These are phyloP conservation scores for Meyerozyma smithsonii DNA, from an alignment of 1,139 yeast genomes.

Conservation along the genomic window DNA sequence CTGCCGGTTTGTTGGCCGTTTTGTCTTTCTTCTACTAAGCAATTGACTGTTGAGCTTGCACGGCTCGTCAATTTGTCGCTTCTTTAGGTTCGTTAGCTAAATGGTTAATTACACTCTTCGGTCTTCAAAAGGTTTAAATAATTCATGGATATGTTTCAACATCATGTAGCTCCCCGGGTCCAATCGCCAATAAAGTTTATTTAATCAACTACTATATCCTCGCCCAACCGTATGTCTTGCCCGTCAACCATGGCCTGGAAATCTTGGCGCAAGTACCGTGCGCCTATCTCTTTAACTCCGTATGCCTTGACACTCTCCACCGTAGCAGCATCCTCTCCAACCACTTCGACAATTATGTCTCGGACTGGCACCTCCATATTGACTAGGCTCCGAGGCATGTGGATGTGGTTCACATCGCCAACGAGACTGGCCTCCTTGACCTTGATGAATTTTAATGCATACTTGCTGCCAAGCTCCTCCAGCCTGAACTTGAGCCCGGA, in stretches of 20 bases:
- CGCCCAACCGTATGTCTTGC: neutral
- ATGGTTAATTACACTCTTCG: neutral
- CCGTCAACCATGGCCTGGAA: neutral
- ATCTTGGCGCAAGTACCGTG: neutral
- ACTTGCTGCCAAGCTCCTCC: neutral
- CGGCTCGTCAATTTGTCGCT: neutral
- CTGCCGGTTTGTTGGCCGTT: slow-evolving; percentile 4
- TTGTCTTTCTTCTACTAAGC: slow-evolving; percentile 3
- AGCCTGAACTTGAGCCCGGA: neutral
- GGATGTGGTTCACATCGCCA: slow-evolving; percentile 23
- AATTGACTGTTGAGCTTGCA: neutral
- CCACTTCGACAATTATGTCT: slow-evolving; percentile 31
- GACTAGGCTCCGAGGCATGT: slow-evolving; percentile 31
- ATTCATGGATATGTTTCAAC: neutral
- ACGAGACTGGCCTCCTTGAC: slow-evolving; percentile 21
- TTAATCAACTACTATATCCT: neutral
- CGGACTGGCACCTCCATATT: slow-evolving; percentile 29
- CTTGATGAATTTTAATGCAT: slow-evolving; percentile 24
- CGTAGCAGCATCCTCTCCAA: neutral
- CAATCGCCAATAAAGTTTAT: too few species aligned
- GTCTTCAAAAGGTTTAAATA: neutral
- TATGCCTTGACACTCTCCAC: neutral
- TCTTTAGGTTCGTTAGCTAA: neutral
- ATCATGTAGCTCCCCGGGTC: too few species aligned
- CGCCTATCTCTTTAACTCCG: neutral